These are phyloP conservation scores for Alternaria sp. DNA, from an alignment of 2,329 filamentous ascomycete genomes.

Conservation along the genomic window DNA sequence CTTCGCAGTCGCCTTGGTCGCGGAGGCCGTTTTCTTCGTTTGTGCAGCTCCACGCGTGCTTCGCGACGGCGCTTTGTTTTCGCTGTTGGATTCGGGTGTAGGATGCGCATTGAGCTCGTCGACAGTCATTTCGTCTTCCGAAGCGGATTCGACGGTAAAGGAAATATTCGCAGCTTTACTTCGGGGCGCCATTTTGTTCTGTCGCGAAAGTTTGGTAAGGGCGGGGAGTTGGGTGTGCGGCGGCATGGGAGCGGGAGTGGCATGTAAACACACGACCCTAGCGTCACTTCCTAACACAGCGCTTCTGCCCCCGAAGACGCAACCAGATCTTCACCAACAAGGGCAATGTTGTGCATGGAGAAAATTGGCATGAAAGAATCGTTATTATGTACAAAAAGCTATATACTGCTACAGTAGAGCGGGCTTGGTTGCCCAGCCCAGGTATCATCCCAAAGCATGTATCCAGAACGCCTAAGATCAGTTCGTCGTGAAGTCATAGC, in stretches of 20 bases:
- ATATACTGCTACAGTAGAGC: conserved; percentile 5
- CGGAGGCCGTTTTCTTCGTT: conserved; percentile 31
- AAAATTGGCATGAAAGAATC: background rate
- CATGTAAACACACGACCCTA: conserved; percentile 16
- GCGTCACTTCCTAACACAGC: conserved; percentile 3
- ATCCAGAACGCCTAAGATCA: conserved; percentile 10
- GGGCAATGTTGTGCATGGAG: background rate
- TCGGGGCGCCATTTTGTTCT: conserved; percentile 43
- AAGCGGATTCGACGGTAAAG: conserved; percentile 51
- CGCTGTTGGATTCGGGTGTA: conserved; percentile 52
- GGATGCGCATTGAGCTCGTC: conserved; percentile 47
- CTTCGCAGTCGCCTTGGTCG: conserved; percentile 46
- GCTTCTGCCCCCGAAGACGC: background rate
- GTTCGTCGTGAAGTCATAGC: conserved; percentile 13
- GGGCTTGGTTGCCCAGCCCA: conserved; percentile 5
- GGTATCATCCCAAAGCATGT: conserved; percentile 18
- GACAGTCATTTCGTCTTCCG: conserved; percentile 52
- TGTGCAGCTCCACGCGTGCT: conserved; percentile 46
- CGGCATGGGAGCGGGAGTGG: conserved; percentile 13
- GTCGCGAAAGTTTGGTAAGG: background rate
- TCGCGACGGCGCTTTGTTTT: conserved; percentile 48
- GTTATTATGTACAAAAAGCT: conserved; percentile 13
- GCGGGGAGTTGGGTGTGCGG: conserved; percentile 8
- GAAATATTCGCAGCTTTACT: conserved; percentile 46
- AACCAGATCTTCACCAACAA: background rate